These are phyloP conservation scores for Boeremia exigua DNA, from an alignment of 2,329 filamentous ascomycete species.

Conservation along the genomic window DNA sequence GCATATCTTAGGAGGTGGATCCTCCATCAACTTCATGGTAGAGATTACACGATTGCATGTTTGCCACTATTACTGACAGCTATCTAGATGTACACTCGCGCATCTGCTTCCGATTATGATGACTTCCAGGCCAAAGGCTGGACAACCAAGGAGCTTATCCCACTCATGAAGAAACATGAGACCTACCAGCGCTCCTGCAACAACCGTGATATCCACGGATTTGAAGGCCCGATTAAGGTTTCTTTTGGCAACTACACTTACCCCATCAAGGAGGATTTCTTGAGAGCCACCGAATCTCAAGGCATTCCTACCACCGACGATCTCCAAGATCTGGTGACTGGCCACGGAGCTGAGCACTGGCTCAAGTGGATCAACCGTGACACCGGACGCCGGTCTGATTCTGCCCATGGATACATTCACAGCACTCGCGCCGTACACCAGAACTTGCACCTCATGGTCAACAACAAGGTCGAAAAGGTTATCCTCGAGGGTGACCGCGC, in stretches of 20 bases:
- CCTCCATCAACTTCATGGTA: conserved; percentile 80
- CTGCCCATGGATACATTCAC: conserved; percentile 79
- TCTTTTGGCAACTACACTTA: conserved; percentile 82
- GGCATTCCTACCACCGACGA: conserved; percentile 79
- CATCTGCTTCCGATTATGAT: conserved; percentile 75
- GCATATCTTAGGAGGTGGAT: conserved; percentile 74
- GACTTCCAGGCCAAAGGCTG: conserved; percentile 83
- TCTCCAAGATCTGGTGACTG: conserved; percentile 73
- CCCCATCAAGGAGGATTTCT: conserved; percentile 81
- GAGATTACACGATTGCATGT: neutral
- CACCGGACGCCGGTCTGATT: conserved; percentile 75
- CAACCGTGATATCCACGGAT: conserved; percentile 72
- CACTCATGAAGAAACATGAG: conserved; percentile 81
- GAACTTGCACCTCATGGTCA: conserved; percentile 75
- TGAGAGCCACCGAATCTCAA: conserved; percentile 74
- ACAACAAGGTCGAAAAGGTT: conserved; percentile 79
- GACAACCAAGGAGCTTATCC: conserved; percentile 76
- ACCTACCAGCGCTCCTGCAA: conserved; percentile 68
- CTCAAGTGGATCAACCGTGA: conserved; percentile 81
- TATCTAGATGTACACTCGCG: conserved; percentile 72
- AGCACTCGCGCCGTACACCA: conserved; percentile 72
- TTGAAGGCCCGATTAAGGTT: conserved; percentile 81
- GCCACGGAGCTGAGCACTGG: conserved; percentile 78
- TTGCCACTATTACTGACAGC: neutral
- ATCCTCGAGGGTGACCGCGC: conserved; percentile 75